Percentiles rank a stretch among this genome's conserved stretches.
phyloP scores from a whole-genome alignment of 306 rosid species.

The Trifolium fragiferum region DNA sequence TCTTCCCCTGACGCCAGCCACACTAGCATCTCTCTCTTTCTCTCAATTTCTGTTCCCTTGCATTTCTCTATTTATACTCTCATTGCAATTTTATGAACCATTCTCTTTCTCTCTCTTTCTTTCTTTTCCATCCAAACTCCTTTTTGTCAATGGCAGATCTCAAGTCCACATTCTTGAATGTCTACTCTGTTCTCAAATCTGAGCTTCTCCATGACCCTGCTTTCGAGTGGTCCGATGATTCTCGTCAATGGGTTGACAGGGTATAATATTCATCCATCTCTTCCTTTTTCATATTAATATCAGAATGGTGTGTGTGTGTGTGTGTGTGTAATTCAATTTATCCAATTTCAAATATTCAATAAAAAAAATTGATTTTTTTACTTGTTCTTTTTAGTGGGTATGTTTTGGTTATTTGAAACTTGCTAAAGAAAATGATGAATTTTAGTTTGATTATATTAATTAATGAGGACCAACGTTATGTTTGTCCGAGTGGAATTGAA shows the following conservation, averaged over 20 bases:
- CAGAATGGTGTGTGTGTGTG: background rate
- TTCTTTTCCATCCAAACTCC: background rate
- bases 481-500: background rate
- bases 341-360: background rate
- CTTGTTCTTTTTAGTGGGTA: background rate
- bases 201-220: slow-evolving; percentile 80
- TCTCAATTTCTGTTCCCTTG: too few relatives aligned
- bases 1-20: too few relatives aligned
- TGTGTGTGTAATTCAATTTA: background rate
- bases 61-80: slow-evolving; percentile 1
- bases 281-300: background rate
- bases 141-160: slow-evolving; percentile 90
- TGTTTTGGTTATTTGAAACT: background rate
- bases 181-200: slow-evolving; percentile 68
- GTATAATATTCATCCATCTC: slow-evolving; percentile 27
- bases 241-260: slow-evolving; percentile 78
- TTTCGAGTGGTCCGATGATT: slow-evolving; percentile 67
- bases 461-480: background rate
- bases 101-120: background rate
- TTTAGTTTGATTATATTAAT: slow-evolving; percentile 7
- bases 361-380: background rate
- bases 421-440: background rate
- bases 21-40: too few relatives aligned
- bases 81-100: background rate
- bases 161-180: slow-evolving; percentile 69